These are phyloP conservation scores for Penicillium olsonii DNA, from an alignment of 2,329 filamentous ascomycete genomes.

Conservation along the genomic window DNA sequence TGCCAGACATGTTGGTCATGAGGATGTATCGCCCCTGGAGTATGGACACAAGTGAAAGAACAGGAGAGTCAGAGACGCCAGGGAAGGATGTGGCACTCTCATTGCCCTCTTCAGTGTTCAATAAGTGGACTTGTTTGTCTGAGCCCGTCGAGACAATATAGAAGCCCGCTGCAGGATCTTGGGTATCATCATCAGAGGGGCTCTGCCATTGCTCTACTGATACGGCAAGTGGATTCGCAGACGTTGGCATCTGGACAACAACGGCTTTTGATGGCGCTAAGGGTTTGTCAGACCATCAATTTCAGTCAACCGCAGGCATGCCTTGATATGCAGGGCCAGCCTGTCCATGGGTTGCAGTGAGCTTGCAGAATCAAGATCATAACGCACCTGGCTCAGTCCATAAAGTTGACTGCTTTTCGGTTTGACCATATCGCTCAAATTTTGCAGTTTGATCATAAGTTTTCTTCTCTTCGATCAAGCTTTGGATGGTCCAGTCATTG, in stretches of 20 bases:
- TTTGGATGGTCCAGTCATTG: slow-evolving; percentile 58
- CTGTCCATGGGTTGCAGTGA: not conserved
- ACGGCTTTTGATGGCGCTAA: slow-evolving; percentile 50
- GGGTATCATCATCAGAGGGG: slow-evolving; percentile 10
- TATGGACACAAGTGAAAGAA: slow-evolving; percentile 54
- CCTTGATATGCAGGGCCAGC: not conserved
- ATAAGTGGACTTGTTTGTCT: slow-evolving; percentile 51
- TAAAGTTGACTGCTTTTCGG: slow-evolving; percentile 40
- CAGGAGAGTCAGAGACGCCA: slow-evolving; percentile 44
- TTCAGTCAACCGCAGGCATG: not conserved
- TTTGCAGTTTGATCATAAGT: slow-evolving; percentile 56
- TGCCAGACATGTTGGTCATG: slow-evolving; percentile 62
- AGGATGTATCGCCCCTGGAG: slow-evolving; percentile 47
- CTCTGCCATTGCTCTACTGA: slow-evolving; percentile 44
- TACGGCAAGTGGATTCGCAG: slow-evolving; percentile 56
- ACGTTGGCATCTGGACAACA: slow-evolving; percentile 46
- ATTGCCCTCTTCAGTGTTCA: slow-evolving; percentile 32
- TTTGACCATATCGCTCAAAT: slow-evolving; percentile 57
- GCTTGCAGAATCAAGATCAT: not conserved
- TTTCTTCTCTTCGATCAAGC: slow-evolving; percentile 62
- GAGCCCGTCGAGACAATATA: slow-evolving; percentile 49
- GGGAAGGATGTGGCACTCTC: slow-evolving; percentile 26
- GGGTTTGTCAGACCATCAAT: slow-evolving; percentile 14
- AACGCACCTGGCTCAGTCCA: slow-evolving; percentile 53
- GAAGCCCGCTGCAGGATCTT: slow-evolving; percentile 14